Evolutionary conservation across 2,329 filamentous ascomycete species (phyloP).

Genomic region (Stagonosporopsis chrysanthemi): DNA sequence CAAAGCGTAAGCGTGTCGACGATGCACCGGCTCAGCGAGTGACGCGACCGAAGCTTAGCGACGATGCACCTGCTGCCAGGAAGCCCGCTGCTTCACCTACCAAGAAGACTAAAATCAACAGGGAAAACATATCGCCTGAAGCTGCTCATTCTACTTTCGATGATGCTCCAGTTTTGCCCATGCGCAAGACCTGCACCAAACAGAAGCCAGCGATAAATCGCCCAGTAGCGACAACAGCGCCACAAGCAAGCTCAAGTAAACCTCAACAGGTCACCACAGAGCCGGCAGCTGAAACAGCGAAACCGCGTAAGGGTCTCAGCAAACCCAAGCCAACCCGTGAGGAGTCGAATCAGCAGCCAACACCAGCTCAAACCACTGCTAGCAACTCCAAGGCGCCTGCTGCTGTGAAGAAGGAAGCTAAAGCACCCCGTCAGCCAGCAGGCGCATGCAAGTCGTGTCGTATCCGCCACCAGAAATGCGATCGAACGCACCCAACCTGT

Average conservation of each 20-base stretch:
- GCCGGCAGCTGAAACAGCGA: background rate
- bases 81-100: background rate
- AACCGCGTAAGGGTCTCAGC: background rate
- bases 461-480: constrained; percentile 57
- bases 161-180: background rate
- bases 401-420: constrained; percentile 6
- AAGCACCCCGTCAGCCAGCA: background rate
- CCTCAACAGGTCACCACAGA: background rate
- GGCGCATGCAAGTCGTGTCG: constrained; percentile 19
- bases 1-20: background rate
- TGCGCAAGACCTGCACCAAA: background rate
- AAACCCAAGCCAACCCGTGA: background rate
- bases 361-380: background rate
- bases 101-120: background rate
- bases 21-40: constrained; percentile 10
- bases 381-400: background rate
- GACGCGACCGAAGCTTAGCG: constrained; percentile 3
- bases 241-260: background rate
- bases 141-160: background rate
- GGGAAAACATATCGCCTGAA: background rate
- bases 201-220: constrained; percentile 1
- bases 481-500: constrained; percentile 74
- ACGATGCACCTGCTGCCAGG: background rate
- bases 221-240: background rate
- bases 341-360: background rate